Conservation (phyloP, 306 rosid species). For the Vachellia pachyceras region DNA sequence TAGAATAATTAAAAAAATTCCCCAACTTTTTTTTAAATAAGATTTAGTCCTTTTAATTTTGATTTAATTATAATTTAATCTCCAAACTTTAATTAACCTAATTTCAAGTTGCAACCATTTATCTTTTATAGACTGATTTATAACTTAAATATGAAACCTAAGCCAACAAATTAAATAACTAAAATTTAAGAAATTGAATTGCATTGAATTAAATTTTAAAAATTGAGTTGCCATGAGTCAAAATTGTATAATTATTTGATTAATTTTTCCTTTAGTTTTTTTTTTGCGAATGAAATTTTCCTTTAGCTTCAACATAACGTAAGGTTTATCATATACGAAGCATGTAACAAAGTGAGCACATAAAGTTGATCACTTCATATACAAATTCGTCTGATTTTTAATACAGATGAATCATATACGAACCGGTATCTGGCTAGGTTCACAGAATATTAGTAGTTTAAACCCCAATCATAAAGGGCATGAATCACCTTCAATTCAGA, state of each 20-base stretch:
- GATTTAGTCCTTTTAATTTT: no score
- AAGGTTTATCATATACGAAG: slow-evolving; percentile 2
- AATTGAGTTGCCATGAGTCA: neutral
- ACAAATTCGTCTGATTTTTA: slow-evolving; percentile 9
- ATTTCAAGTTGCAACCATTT: neutral
- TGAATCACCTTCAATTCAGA: slow-evolving; percentile 72
- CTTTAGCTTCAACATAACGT: no score
- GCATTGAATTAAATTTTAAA: neutral
- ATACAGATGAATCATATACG: slow-evolving; percentile 11
- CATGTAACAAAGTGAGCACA: neutral
- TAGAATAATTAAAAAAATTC: neutral
- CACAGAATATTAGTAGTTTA: slow-evolving; percentile 52
- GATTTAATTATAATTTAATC: neutral
- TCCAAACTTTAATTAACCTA: neutral
- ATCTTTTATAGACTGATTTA: neutral
- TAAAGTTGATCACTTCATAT: slow-evolving; percentile 26
- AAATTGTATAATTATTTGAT: neutral
- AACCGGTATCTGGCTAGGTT: slow-evolving; percentile 8
- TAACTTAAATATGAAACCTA: neutral
- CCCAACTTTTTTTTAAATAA: neutral
- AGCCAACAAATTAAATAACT: neutral
- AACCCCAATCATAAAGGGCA: slow-evolving; percentile 78
- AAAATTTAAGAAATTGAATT: neutral
- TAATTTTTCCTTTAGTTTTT: neutral
- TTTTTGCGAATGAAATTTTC: no score